A percentile compares a stretch with the other conserved stretches of the same genome.
These are phyloP conservation scores for Westerdykella aurantiaca DNA, from an alignment of 2,329 filamentous ascomycete genomes.

Conservation along the genomic window DNA sequence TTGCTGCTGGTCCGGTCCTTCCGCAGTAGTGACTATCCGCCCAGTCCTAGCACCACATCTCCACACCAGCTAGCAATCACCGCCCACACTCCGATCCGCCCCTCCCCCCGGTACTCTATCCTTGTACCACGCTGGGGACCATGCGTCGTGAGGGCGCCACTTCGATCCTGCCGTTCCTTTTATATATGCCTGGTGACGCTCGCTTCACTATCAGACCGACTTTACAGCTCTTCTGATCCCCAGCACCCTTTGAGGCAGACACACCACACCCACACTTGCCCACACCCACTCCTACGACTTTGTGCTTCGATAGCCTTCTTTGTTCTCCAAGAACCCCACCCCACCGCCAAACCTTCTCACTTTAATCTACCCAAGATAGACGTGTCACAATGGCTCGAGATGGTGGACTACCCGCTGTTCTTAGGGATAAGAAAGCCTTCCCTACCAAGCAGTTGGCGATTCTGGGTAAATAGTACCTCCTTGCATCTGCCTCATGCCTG, in stretches of 20 bases:
- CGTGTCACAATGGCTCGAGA: conserved; percentile 25
- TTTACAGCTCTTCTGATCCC: conserved; percentile 1
- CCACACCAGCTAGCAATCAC: conserved; percentile 30
- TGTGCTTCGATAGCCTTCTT: no score
- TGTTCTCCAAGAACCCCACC: no score
- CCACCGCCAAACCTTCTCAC: no score
- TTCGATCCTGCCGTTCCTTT: conserved; percentile 35
- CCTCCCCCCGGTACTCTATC: conserved; percentile 33
- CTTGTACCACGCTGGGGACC: conserved; percentile 29
- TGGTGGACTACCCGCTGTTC: conserved; percentile 21
- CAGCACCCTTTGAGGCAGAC: background rate
- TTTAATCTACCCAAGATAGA: background rate
- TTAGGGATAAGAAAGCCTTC: conserved; percentile 43
- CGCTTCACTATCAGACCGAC: conserved; percentile 25
- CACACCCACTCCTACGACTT: no score
- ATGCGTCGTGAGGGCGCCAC: conserved; percentile 36
- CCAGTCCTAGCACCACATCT: conserved; percentile 27
- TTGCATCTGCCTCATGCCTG: background rate
- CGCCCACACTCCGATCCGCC: conserved; percentile 32
- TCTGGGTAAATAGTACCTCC: conserved; percentile 40
- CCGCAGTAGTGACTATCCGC: conserved; percentile 36
- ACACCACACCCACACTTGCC: no score
- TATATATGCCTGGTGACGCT: conserved; percentile 34
- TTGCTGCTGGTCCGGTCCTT: conserved; percentile 24
- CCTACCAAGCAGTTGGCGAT: conserved; percentile 54